Base-by-base conservation (phyloP, 1,139 yeast genomes). In the Geotrichum bryndzae region DNA sequence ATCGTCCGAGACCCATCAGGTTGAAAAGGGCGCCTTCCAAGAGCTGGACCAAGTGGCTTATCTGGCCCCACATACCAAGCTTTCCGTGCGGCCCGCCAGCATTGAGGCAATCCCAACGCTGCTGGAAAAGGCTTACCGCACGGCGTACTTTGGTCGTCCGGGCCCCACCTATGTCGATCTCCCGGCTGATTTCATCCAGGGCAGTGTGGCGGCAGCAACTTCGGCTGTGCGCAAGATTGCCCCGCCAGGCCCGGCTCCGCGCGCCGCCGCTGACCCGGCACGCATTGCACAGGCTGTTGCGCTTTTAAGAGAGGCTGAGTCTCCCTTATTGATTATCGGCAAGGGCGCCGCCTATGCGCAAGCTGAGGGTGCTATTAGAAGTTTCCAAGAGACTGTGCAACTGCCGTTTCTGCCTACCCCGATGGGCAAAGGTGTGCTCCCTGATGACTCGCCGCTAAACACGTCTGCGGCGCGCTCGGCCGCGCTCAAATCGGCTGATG, bases 361-460 rank as follows among this genome's bases (percentile, higher is more conserved):
- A 56, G 79, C 82, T 1, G 79, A 81, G 8, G 51, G 54, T 0
- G 70, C 72, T 1, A 65, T 85, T 10, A 71, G 81, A 1, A 54
- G 67, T 1, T 76, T 85, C 57, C 77, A 84, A 25, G 61, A 69
- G 6, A 51, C 61, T 1, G 80, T 82, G 55, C 68, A 75, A 15
- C 61, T 84, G 1, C 83, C 87, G 1, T 85, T 85, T 66, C 68
- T 85, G 58, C 88, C 90, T 13, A 85, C 90, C 0, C 89, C 90
- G 1, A 85, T 85, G 90, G 90, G 87, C 0, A 85, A 85, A 70
- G 90, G 90, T n/a, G 83, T 85, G 0, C 72, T 85, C 0, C 77
- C 82, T 0, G 90, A 85, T 67, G 68, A 72, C 3, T 74, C 76
- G 56, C 69, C 68, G 0, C 68, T 77, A 53, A 85, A 85, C 66